Percentiles rank a stretch among this genome's conserved stretches.
phyloP scores from a whole-genome alignment of 305 asterid species.

The Fraxinus velutina region DNA sequence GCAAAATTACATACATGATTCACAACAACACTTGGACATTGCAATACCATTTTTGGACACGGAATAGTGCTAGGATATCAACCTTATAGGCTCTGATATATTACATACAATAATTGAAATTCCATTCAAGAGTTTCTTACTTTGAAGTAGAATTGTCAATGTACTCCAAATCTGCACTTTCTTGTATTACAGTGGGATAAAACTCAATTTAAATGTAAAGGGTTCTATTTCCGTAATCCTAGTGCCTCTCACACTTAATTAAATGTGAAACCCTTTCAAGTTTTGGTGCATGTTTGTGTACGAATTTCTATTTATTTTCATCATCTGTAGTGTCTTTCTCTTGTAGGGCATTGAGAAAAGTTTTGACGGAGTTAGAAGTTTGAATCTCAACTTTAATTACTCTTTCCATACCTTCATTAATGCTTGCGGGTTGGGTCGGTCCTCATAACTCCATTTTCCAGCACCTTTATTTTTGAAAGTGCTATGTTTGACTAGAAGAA shows the following conservation, averaged over 20 bases:
- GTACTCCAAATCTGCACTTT: not conserved
- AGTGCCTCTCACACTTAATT: not conserved
- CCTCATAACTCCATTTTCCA: not conserved
- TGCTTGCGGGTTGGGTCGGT: not conserved
- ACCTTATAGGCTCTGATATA: not conserved
- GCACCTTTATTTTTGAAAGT: not conserved
- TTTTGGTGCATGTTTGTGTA: not conserved
- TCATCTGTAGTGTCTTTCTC: not conserved
- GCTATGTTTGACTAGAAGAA: not conserved
- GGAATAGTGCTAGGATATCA: not conserved
- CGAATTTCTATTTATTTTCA: not conserved
- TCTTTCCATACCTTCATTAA: not conserved
- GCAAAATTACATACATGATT: not conserved
- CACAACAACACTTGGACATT: not conserved
- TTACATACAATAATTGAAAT: not conserved
- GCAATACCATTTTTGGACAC: not conserved
- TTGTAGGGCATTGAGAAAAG: not conserved
- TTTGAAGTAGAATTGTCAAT: not conserved
- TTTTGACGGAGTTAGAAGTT: not conserved
- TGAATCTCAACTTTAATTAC: not conserved
- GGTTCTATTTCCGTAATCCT: not conserved
- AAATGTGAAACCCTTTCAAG: not conserved
- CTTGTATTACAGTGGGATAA: not conserved
- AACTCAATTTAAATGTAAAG: not conserved
- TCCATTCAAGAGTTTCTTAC: not conserved